These are phyloP conservation scores for Hanseniaspora meyeri DNA, from an alignment of 805 yeast species.

Conservation along the genomic window DNA sequence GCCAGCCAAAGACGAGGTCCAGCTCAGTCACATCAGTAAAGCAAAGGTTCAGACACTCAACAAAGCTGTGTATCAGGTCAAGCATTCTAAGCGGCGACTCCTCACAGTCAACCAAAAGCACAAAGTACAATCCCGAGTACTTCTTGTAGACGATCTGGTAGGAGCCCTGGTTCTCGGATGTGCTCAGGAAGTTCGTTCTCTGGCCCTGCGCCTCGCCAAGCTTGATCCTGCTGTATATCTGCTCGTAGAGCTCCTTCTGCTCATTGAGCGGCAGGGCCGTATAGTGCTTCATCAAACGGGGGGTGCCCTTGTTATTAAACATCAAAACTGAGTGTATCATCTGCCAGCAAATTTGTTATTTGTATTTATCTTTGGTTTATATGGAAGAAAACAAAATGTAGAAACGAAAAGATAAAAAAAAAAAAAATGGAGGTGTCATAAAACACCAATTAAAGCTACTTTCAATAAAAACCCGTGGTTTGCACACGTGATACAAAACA, in stretches of 20 bases:
- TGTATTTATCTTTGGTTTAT: background rate
- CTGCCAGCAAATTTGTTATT: background rate
- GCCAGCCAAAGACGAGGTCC: slow-evolving; percentile 98
- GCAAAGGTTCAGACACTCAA: slow-evolving; percentile 84
- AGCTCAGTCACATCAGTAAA: slow-evolving; percentile 90
- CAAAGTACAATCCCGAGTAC: slow-evolving; percentile 92
- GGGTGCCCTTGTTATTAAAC: slow-evolving; percentile 80
- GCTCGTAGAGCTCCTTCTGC: slow-evolving; percentile 1
- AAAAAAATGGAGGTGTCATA: too few species aligned
- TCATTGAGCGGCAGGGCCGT: slow-evolving; percentile 45
- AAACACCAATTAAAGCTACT: too few species aligned
- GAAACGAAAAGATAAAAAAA: too few species aligned
- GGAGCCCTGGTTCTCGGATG: slow-evolving; percentile 42
- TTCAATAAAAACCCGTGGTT: too few species aligned
- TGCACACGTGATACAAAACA: background rate
- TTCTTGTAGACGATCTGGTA: slow-evolving; percentile 86
- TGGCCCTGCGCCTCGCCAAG: slow-evolving; percentile 22
- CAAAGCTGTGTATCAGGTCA: slow-evolving; percentile 92
- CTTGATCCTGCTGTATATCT: slow-evolving; percentile 8
- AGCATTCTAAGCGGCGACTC: slow-evolving; percentile 89
- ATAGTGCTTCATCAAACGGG: slow-evolving; percentile 81
- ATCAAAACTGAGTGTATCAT: slow-evolving; percentile 84
- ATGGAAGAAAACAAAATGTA: background rate
- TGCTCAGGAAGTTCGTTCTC: slow-evolving; percentile 24
- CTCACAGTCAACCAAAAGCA: slow-evolving; percentile 89